Evolutionary conservation across 495 filamentous ascomycete genomes (phyloP).

Genomic region (Mycothermus thermophilus): DNA sequence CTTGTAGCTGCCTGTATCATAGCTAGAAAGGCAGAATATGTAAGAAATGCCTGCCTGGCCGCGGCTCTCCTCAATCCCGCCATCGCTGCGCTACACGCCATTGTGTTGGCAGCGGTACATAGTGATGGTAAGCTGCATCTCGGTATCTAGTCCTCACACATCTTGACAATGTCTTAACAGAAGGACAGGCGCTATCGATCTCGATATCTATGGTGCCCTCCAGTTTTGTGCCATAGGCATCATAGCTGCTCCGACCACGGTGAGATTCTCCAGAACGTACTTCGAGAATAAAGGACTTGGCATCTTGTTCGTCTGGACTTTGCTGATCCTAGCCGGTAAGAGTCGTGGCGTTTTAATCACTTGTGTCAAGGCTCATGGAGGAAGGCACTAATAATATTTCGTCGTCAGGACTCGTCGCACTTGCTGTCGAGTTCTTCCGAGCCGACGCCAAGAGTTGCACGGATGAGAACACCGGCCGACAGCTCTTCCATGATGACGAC

Average conservation of each 20-base stretch:
- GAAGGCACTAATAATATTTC: background rate
- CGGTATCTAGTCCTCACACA: background rate
- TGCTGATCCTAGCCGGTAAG: constrained; percentile 40
- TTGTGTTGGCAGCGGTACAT: constrained; percentile 42
- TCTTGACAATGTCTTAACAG: background rate
- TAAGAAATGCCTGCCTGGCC: constrained; percentile 44
- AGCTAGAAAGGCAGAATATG: constrained; percentile 42
- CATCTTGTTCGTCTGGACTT: constrained; percentile 47
- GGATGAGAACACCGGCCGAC: constrained; percentile 14
- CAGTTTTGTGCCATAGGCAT: constrained; percentile 49
- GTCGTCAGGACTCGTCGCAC: constrained; percentile 35
- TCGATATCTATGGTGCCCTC: constrained; percentile 52
- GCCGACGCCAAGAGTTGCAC: constrained; percentile 24
- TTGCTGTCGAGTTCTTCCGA: constrained; percentile 47
- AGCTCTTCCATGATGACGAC: background rate
- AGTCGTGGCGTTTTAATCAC: background rate
- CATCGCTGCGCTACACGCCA: constrained; percentile 44
- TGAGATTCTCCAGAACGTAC: constrained; percentile 42
- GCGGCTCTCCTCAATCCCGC: constrained; percentile 47
- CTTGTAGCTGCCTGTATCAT: constrained; percentile 44
- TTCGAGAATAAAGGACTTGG: constrained; percentile 47
- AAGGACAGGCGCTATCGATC: constrained; percentile 43
- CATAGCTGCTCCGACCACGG: constrained; percentile 43
- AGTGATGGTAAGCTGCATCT: constrained; percentile 28
- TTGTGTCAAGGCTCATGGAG: no score